Evolutionary conservation across 1,284 basidiomycete species (phyloP), one percentile per base, ranked within the genome.

Genomic region (Moesziomyces globuligerus): DNA sequence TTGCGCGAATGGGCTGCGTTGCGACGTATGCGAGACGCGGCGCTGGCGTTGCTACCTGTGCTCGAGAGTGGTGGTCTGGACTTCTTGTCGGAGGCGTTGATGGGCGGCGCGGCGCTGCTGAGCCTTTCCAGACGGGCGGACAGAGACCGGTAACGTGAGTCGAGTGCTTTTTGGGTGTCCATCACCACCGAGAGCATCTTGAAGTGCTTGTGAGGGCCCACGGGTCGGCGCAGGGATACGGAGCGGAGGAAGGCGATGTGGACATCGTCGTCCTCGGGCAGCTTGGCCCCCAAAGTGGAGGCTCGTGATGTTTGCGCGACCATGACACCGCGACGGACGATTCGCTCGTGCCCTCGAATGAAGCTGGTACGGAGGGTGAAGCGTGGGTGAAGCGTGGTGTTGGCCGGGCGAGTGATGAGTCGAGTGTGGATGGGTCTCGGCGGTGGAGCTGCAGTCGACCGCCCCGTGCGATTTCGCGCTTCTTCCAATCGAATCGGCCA

Each of bases 181-280:
- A 47, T 29, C 23, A 80, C 23, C 37, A 78, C 51, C 7, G 74
- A 53, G 4, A 80, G 51, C 60, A 76, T 61, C 46, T 78, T 71
- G 56, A 80, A 78, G 23, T 80, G 78, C 37, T 71, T 57, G 53
- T 80, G 74, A n/a, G 62, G 57, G 7, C 78, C 78, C 7, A 80
- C 40, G 15, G 78, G 78, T 7, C 76, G 61, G 40, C 65, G 71
- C 18, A 59, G 36, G 13, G 75, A 66, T 34, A 80, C 61, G 40
- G 68, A 60, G 24, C 73, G 70, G 18, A 80, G 55, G 28, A 80
- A 72, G n/a, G 77, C 61, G 44, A 64, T 65, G 37, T 74, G 69
- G 8, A 73, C 53, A 18, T 56, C 52, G 46, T 72, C 56, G 29
- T 72, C 70, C 25, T 48, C 39, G 3, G 65, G 64, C 18, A 68